A percentile compares a stretch with the other conserved stretches of the same genome.
These are phyloP conservation scores for Blastocystis sp. DNA, from an alignment of 352 stramenopile genomes.

Conservation along the genomic window DNA sequence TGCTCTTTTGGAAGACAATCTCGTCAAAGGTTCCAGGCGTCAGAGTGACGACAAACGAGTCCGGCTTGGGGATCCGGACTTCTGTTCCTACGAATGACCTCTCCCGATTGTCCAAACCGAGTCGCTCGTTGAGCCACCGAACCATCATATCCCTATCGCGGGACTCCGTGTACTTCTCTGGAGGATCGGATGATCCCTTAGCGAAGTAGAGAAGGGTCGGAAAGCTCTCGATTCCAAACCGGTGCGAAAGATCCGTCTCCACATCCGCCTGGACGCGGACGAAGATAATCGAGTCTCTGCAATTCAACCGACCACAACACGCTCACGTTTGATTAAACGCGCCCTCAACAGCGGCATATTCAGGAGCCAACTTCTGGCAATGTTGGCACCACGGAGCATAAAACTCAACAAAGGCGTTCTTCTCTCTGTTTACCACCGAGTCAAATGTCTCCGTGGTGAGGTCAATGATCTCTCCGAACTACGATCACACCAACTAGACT, in stretches of 20 bases:
- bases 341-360: background rate
- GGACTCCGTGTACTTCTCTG: background rate
- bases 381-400: constrained; percentile 51
- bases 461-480: background rate
- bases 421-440: constrained; percentile 27
- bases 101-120: background rate
- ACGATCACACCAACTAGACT: no score
- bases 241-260: background rate
- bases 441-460: constrained; percentile 10
- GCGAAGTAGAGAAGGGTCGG: constrained; percentile 48
- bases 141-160: background rate
- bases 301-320: background rate
- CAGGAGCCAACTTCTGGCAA: constrained; percentile 31
- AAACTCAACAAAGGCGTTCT: constrained; percentile 52
- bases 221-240: constrained; percentile 42
- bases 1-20: background rate
- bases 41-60: background rate
- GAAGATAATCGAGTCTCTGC: constrained; percentile 10
- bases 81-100: background rate
- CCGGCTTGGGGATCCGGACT: background rate
- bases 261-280: constrained; percentile 32
- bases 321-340: background rate
- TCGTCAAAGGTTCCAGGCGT: background rate
- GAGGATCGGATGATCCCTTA: background rate
- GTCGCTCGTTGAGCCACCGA: constrained; percentile 18